Evolutionary conservation across 1,284 basidiomycete genomes (phyloP).

Genomic region (Boletus smithii): DNA sequence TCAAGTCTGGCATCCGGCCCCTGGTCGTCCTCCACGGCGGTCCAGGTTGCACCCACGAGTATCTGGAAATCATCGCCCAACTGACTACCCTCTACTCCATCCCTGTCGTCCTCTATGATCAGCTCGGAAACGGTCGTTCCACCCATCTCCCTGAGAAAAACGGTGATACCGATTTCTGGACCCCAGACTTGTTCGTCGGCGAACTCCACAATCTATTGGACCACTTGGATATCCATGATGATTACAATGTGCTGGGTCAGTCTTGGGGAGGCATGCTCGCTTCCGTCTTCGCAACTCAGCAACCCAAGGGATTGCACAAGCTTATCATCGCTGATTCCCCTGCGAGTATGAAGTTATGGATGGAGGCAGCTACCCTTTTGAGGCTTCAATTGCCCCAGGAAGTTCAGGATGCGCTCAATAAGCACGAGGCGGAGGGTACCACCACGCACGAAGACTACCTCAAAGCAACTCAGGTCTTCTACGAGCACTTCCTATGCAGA

Average conservation of each 20-base stretch:
- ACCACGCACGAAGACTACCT: constrained; percentile 45
- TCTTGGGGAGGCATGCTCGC: constrained; percentile 54
- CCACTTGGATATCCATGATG: constrained; percentile 37
- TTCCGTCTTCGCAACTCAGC: constrained; percentile 35
- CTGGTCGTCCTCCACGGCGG: constrained; percentile 47
- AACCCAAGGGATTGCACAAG: constrained; percentile 41
- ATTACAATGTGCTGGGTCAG: constrained; percentile 44
- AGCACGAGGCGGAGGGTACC: constrained; percentile 47
- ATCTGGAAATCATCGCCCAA: constrained; percentile 37
- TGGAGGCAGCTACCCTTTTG: constrained; percentile 34
- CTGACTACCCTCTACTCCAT: constrained; percentile 31
- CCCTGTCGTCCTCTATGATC: constrained; percentile 49
- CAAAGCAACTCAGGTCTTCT: constrained; percentile 43
- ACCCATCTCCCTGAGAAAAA: constrained; percentile 45
- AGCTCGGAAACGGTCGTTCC: constrained; percentile 45
- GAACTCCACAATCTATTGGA: constrained; percentile 45
- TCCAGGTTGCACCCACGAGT: constrained; percentile 40
- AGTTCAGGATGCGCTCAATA: constrained; percentile 42
- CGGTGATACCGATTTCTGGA: constrained; percentile 42
- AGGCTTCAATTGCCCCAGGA: constrained; percentile 40
- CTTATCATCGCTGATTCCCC: constrained; percentile 41
- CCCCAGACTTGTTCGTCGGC: constrained; percentile 41
- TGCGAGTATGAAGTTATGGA: constrained; percentile 41
- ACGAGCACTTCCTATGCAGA: constrained; percentile 44
- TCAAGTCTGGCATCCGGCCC: constrained; percentile 33